Percentiles rank a stretch among this genome's conserved stretches.
phyloP scores from a whole-genome alignment of 2,329 filamentous ascomycete genomes.

The Stemphylium beticola region DNA sequence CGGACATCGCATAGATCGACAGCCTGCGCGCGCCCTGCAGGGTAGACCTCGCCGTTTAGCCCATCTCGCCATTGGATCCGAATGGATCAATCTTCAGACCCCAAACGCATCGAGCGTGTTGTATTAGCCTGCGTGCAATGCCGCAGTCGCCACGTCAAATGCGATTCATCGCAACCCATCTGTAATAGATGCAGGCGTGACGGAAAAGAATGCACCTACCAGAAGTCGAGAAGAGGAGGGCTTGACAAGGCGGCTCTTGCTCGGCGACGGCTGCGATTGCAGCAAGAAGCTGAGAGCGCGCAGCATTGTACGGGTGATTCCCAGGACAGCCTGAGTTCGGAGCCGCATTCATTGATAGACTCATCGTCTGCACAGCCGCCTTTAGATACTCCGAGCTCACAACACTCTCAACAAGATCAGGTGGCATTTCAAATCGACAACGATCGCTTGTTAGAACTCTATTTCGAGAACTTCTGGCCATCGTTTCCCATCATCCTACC shows the following conservation, averaged over 20 bases:
- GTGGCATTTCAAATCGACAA: constrained; percentile 34
- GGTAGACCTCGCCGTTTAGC: neutral
- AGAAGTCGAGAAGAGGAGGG: constrained; percentile 44
- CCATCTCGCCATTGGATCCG: neutral
- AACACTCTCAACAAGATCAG: constrained; percentile 9
- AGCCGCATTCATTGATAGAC: neutral
- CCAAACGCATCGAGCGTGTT: constrained; percentile 38
- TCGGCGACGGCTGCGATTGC: constrained; percentile 32
- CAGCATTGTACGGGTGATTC: constrained; percentile 10
- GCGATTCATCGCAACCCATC: constrained; percentile 39
- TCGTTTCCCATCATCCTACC: constrained; percentile 63
- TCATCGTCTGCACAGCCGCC: neutral
- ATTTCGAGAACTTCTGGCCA: constrained; percentile 57
- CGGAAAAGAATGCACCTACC: constrained; percentile 42
- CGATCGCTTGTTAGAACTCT: constrained; percentile 39
- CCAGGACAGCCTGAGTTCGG: neutral
- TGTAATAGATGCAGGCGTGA: constrained; percentile 42
- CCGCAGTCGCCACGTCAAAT: constrained; percentile 44
- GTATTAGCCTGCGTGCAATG: constrained; percentile 43
- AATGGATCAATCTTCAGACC: constrained; percentile 28
- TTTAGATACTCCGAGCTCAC: constrained; percentile 2
- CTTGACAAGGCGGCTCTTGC: constrained; percentile 43
- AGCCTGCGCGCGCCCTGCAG: neutral
- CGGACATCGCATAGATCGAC: neutral
- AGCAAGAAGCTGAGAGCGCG: constrained; percentile 30